A percentile compares a stretch with the other conserved stretches of the same genome.
Conservation (phyloP, 208 protist genomes). For the Phytomonas sp. region DNA sequence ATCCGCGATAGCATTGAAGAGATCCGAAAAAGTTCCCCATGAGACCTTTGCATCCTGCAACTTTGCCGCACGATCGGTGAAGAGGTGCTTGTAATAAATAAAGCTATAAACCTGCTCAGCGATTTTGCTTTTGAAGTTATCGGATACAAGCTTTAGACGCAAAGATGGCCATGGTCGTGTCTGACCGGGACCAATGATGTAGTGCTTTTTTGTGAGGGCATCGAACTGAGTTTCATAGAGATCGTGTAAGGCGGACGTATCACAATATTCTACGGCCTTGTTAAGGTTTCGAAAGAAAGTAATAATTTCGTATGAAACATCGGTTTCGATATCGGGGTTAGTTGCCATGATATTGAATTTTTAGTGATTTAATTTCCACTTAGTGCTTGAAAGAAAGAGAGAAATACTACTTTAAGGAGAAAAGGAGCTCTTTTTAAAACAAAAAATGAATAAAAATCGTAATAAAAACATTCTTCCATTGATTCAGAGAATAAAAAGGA, state of each 20-base stretch:
- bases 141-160: constrained; percentile 46
- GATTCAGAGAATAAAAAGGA: background rate
- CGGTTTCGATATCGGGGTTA: constrained; percentile 87
- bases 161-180: constrained; percentile 72
- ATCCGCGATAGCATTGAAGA: constrained; percentile 43
- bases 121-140: constrained; percentile 51
- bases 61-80: constrained; percentile 61
- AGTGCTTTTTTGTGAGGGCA: constrained; percentile 60
- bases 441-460: constrained; percentile 1
- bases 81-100: constrained; percentile 78
- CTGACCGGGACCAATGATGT: constrained; percentile 51
- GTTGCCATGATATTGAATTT: constrained; percentile 41
- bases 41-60: constrained; percentile 39
- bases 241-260: constrained; percentile 53
- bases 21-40: constrained; percentile 65
- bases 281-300: constrained; percentile 67
- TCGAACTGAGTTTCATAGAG: constrained; percentile 81
- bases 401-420: background rate
- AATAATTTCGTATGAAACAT: constrained; percentile 75
- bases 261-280: constrained; percentile 59
- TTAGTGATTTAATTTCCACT: background rate
- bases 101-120: constrained; percentile 80
- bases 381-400: background rate
- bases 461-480: too few species aligned
- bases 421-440: constrained; percentile 3